Base-by-base conservation (phyloP, 176 grass and related monocot genomes). In the Tillandsia fasciculata region DNA sequence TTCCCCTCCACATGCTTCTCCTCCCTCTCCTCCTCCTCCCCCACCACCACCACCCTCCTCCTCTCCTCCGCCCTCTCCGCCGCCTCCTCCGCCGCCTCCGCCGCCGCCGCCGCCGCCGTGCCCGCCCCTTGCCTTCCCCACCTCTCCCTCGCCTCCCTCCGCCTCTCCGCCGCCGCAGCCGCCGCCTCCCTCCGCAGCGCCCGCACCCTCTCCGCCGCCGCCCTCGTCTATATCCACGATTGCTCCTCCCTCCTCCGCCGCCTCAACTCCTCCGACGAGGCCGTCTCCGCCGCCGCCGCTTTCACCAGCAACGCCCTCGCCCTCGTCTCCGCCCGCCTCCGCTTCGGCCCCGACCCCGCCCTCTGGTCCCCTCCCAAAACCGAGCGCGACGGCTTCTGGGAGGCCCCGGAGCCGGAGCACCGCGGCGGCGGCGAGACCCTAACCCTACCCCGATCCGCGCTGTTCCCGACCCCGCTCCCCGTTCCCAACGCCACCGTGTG, bases 401-500 rank as follows among this genome's bases (percentile, higher is more conserved):
- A 73, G 42, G 52, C 72, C 15, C 22, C 12, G 33, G 33, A 42
- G 4, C 33, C 5, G 33, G 33, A 33, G 3, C 29, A 33, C 29
- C 2, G 29, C 29, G 3, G 29, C 29, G 23, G 3, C 11, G 2
- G 48, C 53, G n/a, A 73, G 3, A 3, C 11, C 10, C n/a, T 49
- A 59, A 15, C 53, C 22, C 58, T 48, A 18, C 8, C 72, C 48
- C 10, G 50, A 22, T 14, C 53, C 56, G 48, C 15, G 26, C 48
- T 15, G 9, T 78, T 10, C 71, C 72, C 5, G 78, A 89, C 3
- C 86, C 81, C 14, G 3, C 71, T 33, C 68, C 24, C 69, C 47
- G 77, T 52, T 80, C 12, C 81, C 23, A 74, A 81, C 42, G 78
- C 79, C 64, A 90, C 76, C 1, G 81, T 92, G 12, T 92, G 92